A percentile compares a stretch with the other conserved stretches of the same genome.
Evolutionary conservation across 306 rosid species (phyloP).

Genomic region (Vigna unguiculata): DNA sequence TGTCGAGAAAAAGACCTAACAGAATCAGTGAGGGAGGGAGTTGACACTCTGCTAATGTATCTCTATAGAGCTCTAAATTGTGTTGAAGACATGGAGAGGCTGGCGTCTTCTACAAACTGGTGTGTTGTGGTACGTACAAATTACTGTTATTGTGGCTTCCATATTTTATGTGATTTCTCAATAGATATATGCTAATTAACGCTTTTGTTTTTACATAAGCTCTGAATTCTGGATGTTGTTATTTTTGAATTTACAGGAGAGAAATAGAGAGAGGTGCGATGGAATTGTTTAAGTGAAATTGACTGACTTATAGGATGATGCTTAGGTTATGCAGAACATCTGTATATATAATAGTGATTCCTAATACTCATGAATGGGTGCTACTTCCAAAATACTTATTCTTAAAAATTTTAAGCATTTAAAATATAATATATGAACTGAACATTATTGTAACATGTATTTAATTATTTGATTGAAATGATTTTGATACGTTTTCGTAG

Average conservation of each 20-base stretch:
- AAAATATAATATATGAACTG: neutral
- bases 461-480: constrained; percentile 26
- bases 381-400: neutral
- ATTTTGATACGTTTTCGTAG: constrained; percentile 28
- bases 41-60: constrained; percentile 90
- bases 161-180: constrained; percentile 12
- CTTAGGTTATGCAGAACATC: neutral
- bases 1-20: constrained; percentile 67
- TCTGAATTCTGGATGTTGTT: neutral
- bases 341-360: neutral
- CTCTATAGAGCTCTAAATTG: constrained; percentile 89
- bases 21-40: constrained; percentile 81
- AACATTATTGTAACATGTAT: constrained; percentile 3
- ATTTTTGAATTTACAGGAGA: neutral
- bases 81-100: constrained; percentile 82
- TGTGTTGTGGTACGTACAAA: constrained; percentile 82
- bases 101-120: constrained; percentile 87
- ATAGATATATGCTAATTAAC: constrained; percentile 29
- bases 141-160: constrained; percentile 48
- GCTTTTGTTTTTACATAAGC: constrained; percentile 23
- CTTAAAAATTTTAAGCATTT: neutral
- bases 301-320: neutral
- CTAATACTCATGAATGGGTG: neutral
- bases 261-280: neutral
- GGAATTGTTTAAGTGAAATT: constrained; percentile 3